Evolutionary conservation across 169 alveolate genomes (phyloP), one percentile per base, ranked within the genome.

Genomic region (Plasmodium vivax): DNA sequence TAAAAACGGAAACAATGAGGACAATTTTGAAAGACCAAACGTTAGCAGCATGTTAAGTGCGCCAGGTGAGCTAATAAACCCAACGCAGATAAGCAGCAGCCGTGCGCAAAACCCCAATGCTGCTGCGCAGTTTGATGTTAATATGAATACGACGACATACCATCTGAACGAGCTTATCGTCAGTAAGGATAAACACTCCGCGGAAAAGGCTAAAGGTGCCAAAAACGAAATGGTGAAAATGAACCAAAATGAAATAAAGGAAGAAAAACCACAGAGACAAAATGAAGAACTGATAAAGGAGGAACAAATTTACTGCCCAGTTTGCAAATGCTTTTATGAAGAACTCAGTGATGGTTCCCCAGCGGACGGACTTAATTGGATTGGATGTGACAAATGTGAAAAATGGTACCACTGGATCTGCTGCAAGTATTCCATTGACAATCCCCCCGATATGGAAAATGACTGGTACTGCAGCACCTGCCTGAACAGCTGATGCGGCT

Each of bases 311-410:
- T 96, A 83, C 77, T 96, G 98, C 36, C 98, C 98, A 14, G 94
- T 96, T 19, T 96, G 98, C 77, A 95, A 95, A 82, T 95, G 94
- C 51, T 83, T 95, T 38, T 96, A 96, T 83, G 96, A 94, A 83
- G 98, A 96, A 91, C 92, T 93, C 51, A 93, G 96, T 88, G 97
- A 96, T 30, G 98, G 98, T 12, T 82, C 96, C 75, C 98, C 98
- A 27, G 98, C 97, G n/a, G 98, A 96, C 82, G 98, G 96, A 8
- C 93, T 96, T 73, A 96, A 96, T 62, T 96, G 98, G 98, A 96
- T 96, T 36, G 98, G 98, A 36, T 96, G 98, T 93, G 98, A 96
- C 93, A 94, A 83, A 85, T 96, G 98, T 85, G 97, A 96, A 83
- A 93, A 96, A 71, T 96, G 98, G 98, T 96, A 84, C 87, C 98